phyloP scores from a whole-genome alignment of 2,329 filamentous ascomycete species.

The Talaromyces atroroseus region DNA sequence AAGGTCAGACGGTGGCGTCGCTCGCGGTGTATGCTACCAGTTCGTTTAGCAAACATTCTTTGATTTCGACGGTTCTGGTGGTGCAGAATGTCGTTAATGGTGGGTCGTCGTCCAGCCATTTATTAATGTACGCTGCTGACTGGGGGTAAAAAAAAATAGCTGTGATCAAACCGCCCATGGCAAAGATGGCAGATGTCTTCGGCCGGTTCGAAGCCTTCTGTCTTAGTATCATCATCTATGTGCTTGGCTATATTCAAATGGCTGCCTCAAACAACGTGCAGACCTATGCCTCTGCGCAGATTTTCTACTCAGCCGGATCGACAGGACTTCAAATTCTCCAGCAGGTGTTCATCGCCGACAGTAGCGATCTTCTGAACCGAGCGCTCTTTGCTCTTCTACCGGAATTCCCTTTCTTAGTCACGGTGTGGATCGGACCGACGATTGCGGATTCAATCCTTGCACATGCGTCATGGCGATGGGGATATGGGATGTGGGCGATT shows the following conservation, averaged over 20 bases:
- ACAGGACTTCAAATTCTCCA: slow-evolving; percentile 58
- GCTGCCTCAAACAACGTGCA: slow-evolving; percentile 56
- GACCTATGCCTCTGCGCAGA: slow-evolving; percentile 50
- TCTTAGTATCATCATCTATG: slow-evolving; percentile 48
- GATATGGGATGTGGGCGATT: slow-evolving; percentile 61
- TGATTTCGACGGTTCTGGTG: slow-evolving; percentile 60
- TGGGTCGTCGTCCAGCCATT: slow-evolving; percentile 25
- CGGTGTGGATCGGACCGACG: slow-evolving; percentile 57
- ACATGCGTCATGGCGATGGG: slow-evolving; percentile 60
- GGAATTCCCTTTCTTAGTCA: slow-evolving; percentile 60
- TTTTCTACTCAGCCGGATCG: slow-evolving; percentile 61
- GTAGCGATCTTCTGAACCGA: slow-evolving; percentile 59
- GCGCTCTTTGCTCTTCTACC: slow-evolving; percentile 60
- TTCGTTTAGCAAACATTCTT: slow-evolving; percentile 58
- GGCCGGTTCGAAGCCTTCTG: slow-evolving; percentile 60
- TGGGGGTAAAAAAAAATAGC: slow-evolving; percentile 46
- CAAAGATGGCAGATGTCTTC: slow-evolving; percentile 63
- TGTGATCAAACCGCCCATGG: slow-evolving; percentile 60
- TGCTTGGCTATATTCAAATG: slow-evolving; percentile 59
- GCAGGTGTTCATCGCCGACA: slow-evolving; percentile 63
- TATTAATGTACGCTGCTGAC: slow-evolving; percentile 30
- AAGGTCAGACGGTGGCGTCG: slow-evolving; percentile 58
- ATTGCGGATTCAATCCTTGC: slow-evolving; percentile 52
- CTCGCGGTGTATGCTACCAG: slow-evolving; percentile 62
- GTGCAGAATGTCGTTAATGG: slow-evolving; percentile 61